Conservation (phyloP, 768 basidiomycete genomes). For the Plicaturopsis crispa region DNA sequence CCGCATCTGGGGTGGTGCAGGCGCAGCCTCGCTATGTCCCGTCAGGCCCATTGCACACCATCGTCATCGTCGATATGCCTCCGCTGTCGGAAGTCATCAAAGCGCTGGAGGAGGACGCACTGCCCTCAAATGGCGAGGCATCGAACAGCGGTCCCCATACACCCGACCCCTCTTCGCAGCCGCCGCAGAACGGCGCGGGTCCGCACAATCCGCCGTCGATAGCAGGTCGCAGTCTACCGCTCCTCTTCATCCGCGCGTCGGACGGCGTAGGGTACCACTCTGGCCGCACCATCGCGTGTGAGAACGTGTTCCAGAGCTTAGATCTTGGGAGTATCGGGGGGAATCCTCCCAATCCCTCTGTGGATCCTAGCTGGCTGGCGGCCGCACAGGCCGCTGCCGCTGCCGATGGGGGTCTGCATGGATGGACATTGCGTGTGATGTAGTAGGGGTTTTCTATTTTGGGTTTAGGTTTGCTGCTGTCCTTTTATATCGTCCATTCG, state of each 20-base stretch:
- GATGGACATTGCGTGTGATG: conserved; percentile 78
- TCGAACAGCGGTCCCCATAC: conserved; percentile 14
- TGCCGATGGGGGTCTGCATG: conserved; percentile 59
- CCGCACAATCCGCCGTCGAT: conserved; percentile 40
- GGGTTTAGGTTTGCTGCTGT: not conserved
- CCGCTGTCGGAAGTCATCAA: conserved; percentile 67
- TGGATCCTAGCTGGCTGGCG: conserved; percentile 65
- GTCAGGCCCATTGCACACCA: conserved; percentile 57
- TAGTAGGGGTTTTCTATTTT: conserved; percentile 22
- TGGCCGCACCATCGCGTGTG: conserved; percentile 75
- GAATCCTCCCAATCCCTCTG: conserved; percentile 34
- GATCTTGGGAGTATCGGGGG: conserved; percentile 49
- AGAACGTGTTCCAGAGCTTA: conserved; percentile 69
- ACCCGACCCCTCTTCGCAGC: conserved; percentile 9
- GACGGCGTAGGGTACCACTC: conserved; percentile 91
- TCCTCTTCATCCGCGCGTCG: conserved; percentile 72
- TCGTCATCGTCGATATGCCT: conserved; percentile 84
- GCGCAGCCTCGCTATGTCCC: conserved; percentile 43
- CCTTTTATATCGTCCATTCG: no score
- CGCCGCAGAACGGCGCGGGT: conserved; percentile 10
- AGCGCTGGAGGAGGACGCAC: conserved; percentile 65
- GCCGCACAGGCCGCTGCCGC: conserved; percentile 65
- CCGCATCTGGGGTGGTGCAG: conserved; percentile 12
- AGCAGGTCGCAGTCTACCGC: conserved; percentile 61
- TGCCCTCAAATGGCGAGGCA: conserved; percentile 29